A percentile compares a stretch with the other conserved stretches of the same genome.
Conservation (phyloP, 768 basidiomycete species). For the Boletellus ananas region DNA sequence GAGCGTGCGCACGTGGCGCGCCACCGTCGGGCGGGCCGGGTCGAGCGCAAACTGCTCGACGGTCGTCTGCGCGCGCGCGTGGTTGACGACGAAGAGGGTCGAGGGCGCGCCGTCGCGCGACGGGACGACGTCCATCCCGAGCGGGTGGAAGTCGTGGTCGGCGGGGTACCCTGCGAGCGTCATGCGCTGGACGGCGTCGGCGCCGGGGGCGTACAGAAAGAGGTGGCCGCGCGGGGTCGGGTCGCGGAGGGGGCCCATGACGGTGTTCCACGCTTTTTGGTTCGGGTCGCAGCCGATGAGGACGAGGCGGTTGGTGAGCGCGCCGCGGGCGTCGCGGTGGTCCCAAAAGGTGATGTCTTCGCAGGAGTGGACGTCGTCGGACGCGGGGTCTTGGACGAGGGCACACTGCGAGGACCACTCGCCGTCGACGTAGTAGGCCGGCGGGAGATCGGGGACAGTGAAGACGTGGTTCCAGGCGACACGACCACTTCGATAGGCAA, state of each 20-base stretch:
- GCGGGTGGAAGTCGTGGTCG: slow-evolving; percentile 64
- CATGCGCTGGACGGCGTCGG: slow-evolving; percentile 36
- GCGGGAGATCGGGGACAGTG: slow-evolving; percentile 41
- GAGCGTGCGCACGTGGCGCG: slow-evolving; percentile 58
- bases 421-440: slow-evolving; percentile 49
- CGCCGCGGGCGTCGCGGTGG: slow-evolving; percentile 37
- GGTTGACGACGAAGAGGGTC: slow-evolving; percentile 66
- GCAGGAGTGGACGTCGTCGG: slow-evolving; percentile 42
- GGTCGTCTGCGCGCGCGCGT: slow-evolving; percentile 55
- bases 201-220: slow-evolving; percentile 47
- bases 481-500: slow-evolving; percentile 44
- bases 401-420: slow-evolving; percentile 46
- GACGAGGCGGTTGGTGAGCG: slow-evolving; percentile 42
- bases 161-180: slow-evolving; percentile 50
- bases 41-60: slow-evolving; percentile 65
- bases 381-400: slow-evolving; percentile 33
- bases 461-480: slow-evolving; percentile 42
- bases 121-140: slow-evolving; percentile 59
- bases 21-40: slow-evolving; percentile 40
- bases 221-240: slow-evolving; percentile 57
- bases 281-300: slow-evolving; percentile 40
- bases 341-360: slow-evolving; percentile 71
- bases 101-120: slow-evolving; percentile 46
- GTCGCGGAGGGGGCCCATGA: slow-evolving; percentile 63
- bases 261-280: slow-evolving; percentile 68